A percentile compares a stretch with the other conserved stretches of the same genome.
Evolutionary conservation across 2,329 filamentous ascomycete genomes (phyloP).

Genomic region (Fusarium sp.): DNA sequence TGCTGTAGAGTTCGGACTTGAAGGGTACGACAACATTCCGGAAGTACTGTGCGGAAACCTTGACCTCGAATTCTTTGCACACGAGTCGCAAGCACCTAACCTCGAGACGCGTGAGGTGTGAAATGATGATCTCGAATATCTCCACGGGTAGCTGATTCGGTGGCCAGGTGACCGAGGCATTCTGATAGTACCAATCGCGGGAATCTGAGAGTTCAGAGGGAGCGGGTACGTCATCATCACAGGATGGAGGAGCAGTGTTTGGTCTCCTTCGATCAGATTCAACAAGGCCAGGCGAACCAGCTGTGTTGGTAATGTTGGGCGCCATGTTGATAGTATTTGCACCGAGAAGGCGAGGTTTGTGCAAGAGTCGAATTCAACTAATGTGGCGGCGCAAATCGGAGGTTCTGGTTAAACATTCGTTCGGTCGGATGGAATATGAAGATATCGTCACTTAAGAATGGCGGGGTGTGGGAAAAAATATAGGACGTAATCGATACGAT

Average conservation of each 20-base stretch:
- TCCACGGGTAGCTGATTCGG: conserved; percentile 64
- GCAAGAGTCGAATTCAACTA: not conserved
- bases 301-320: not conserved
- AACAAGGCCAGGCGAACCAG: not conserved
- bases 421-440: conserved; percentile 30
- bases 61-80: conserved; percentile 65
- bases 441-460: conserved; percentile 24
- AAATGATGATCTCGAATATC: conserved; percentile 68
- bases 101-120: conserved; percentile 66
- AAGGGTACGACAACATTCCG: conserved; percentile 73
- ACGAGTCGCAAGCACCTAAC: conserved; percentile 71
- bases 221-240: conserved; percentile 25
- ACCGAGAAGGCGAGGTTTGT: not conserved
- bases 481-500: not conserved
- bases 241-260: conserved; percentile 35
- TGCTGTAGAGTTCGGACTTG: conserved; percentile 69
- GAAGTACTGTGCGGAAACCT: conserved; percentile 69
- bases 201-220: conserved; percentile 13
- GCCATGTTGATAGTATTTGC: not conserved
- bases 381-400: conserved; percentile 3
- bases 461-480: conserved; percentile 26
- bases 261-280: conserved; percentile 21
- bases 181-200: conserved; percentile 5
- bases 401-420: conserved; percentile 17
- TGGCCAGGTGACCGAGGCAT: conserved; percentile 46